Evolutionary conservation across 2,329 filamentous ascomycete genomes (phyloP).

Genomic region (Phialophora expanda): DNA sequence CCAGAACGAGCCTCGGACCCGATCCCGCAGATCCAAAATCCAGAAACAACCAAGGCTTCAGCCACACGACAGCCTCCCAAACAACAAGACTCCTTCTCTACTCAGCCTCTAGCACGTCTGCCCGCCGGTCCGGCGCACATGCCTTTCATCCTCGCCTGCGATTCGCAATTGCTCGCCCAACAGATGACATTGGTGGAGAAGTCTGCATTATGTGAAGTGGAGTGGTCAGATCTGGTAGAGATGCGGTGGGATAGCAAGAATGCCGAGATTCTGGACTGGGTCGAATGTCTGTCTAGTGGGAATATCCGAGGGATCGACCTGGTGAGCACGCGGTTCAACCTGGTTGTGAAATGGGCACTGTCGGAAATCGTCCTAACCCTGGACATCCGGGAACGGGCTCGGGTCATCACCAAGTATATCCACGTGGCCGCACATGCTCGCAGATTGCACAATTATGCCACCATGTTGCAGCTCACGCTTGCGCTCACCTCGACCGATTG

Average conservation of each 20-base stretch:
- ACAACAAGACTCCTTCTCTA: conserved; percentile 9
- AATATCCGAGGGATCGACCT: conserved; percentile 64
- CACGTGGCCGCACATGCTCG: conserved; percentile 66
- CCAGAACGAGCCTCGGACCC: conserved; percentile 48
- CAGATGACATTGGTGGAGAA: conserved; percentile 70
- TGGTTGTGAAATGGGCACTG: conserved; percentile 69
- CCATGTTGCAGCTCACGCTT: conserved; percentile 69
- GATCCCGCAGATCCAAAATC: conserved; percentile 31
- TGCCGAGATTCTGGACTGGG: conserved; percentile 62
- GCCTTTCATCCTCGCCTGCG: conserved; percentile 67
- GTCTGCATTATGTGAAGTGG: conserved; percentile 68
- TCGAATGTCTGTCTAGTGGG: conserved; percentile 63
- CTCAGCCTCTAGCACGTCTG: conserved; percentile 23
- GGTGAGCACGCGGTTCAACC: conserved; percentile 69
- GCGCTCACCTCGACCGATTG: conserved; percentile 66
- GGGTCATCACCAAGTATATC: conserved; percentile 66
- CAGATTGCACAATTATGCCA: conserved; percentile 67
- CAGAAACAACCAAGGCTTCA: conserved; percentile 4
- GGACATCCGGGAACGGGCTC: conserved; percentile 62
- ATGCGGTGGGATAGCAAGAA: conserved; percentile 66
- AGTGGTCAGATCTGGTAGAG: conserved; percentile 70
- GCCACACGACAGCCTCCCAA: not conserved
- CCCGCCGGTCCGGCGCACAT: conserved; percentile 53
- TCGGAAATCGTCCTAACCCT: conserved; percentile 67
- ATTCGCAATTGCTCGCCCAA: conserved; percentile 65